Evolutionary conservation across 1,139 yeast genomes (phyloP), one percentile per base, ranked within the genome.

Genomic region (Kodamaea arcana): DNA sequence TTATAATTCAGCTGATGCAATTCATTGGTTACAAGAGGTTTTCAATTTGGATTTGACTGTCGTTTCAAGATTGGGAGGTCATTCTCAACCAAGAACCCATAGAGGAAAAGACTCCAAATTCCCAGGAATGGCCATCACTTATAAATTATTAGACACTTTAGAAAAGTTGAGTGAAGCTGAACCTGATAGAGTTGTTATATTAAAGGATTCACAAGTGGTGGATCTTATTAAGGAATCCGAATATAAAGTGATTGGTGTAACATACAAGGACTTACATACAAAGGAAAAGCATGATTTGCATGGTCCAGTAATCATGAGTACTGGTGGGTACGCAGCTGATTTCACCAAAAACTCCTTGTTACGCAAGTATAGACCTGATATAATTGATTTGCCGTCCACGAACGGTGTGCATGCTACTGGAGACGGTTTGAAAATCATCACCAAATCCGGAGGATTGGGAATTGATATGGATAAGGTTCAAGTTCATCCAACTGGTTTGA

Each of bases 401-500:
- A 83, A 83, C 51, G 86, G 88, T 12, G 66, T 64, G 24, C 84
- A 80, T 47, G 85, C 94, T 3, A 74, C 87, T 3, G 92, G 92
- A 13, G 92, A 83, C 52, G 88, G 90, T 1, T 85, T 80, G 44
- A 68, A 72, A 37, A 65, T 84, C 37, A 62, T 81, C 41, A 68
- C 75, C 55, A 71, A 69, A 35, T 61, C 65, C 40, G 75, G 82
- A 20, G 94, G 85, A 9, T 61, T 71, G 25, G 74, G 83, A 28
- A 74, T 82, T 29, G 88, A 83, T 52, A 69, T 83, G 77, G 86
- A 82, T 32, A 80, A 83, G 54, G 78, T 83, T 27, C 94, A 84
- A 57, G 82, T 84, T 12, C 90, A 82, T 47, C 95, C 95, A 16
- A 83, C 94, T 7, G 94, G 94, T 1, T 72, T 84, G 47, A 72